These are phyloP conservation scores for Candida loeiensis DNA, from an alignment of 805 yeast genomes.

Conservation along the genomic window DNA sequence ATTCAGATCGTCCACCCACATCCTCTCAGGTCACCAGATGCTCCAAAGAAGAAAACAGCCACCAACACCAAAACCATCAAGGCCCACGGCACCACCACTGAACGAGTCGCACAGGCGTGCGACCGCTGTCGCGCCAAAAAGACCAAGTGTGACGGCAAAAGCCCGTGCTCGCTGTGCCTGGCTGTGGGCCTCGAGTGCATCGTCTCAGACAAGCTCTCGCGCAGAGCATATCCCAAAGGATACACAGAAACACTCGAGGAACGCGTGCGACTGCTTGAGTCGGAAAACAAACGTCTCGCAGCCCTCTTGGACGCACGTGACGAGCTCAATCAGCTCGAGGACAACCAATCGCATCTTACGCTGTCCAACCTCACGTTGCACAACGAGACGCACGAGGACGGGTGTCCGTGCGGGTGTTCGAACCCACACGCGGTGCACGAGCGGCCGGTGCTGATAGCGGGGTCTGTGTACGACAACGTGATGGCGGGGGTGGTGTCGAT, in stretches of 20 bases:
- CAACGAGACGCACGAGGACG: slow-evolving; percentile 21
- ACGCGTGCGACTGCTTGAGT: slow-evolving; percentile 79
- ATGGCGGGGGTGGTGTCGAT: slow-evolving; percentile 19
- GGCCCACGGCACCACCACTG: slow-evolving; percentile 62
- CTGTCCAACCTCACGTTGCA: slow-evolving; percentile 27
- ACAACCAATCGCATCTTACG: slow-evolving; percentile 16
- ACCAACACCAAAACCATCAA: slow-evolving; percentile 46
- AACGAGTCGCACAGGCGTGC: slow-evolving; percentile 86
- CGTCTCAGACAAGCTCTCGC: slow-evolving; percentile 78
- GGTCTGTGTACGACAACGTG: slow-evolving; percentile 43
- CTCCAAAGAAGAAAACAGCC: slow-evolving; percentile 2
- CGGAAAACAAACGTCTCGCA: slow-evolving; percentile 67
- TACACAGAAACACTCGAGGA: slow-evolving; percentile 89
- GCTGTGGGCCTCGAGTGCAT: slow-evolving; percentile 84
- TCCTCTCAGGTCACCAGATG: too few relatives aligned
- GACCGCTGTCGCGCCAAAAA: slow-evolving; percentile 84
- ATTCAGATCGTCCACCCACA: too few relatives aligned
- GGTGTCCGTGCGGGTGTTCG: slow-evolving; percentile 59
- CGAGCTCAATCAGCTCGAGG: slow-evolving; percentile 32
- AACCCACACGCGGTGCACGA: slow-evolving; percentile 55
- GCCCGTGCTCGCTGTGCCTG: slow-evolving; percentile 78
- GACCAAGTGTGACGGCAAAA: slow-evolving; percentile 72
- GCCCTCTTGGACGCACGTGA: slow-evolving; percentile 63
- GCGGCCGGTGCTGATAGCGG: slow-evolving; percentile 64
- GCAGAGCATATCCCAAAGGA: slow-evolving; percentile 88